Base-by-base conservation (phyloP, 768 basidiomycete genomes). In the Amanita polypyramis region DNA sequence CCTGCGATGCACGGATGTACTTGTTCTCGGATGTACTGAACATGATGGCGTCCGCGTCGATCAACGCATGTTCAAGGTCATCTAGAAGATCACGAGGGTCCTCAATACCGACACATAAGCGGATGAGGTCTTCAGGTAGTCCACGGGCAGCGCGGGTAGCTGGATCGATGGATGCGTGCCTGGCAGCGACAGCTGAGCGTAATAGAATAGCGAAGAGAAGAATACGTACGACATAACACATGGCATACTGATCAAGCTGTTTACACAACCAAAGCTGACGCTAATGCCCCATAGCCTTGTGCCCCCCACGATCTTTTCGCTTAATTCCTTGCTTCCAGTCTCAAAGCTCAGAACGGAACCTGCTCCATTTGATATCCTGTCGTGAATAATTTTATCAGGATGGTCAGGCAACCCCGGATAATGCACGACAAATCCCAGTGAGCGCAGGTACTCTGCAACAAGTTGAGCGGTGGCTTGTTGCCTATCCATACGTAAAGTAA, bases 231-330 rank as follows among this genome's bases (percentile, higher is more conserved):
- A 96, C 96, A 99, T 98, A 57, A 91, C 81, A 63, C 96, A 98
- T 32, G 96, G 96, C 95, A 99, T 97, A 54, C 88, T 92, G 67
- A 98, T 98, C 63, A 99, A 63, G 59, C 89, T 92, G 70, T 99
- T 99, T 52, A 99, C 94, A 55, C 89, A 93, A 27, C 96, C 96
- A 59, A 99, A 99, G 61, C 90, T 93, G 57, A 99, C 96, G 52
- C 86, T 91, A 59, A 99, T 97, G 15, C 94, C 90, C 94, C 95
- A 99, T 21, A 99, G 69, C 45, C 92, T 75, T 12, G 96, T 89
- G 0, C 83, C 87, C 4, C 85, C 95, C 7, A 99, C 93, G 51
- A 98, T 86, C 44, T 82, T 77, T 65, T 98, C 93, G 61, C 90
- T 94, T 51, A 97, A 61, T 42, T 74, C 81, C 59, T 89, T 92